phyloP scores from a whole-genome alignment of 78 protist genomes.

The Diacronema lutheri region DNA sequence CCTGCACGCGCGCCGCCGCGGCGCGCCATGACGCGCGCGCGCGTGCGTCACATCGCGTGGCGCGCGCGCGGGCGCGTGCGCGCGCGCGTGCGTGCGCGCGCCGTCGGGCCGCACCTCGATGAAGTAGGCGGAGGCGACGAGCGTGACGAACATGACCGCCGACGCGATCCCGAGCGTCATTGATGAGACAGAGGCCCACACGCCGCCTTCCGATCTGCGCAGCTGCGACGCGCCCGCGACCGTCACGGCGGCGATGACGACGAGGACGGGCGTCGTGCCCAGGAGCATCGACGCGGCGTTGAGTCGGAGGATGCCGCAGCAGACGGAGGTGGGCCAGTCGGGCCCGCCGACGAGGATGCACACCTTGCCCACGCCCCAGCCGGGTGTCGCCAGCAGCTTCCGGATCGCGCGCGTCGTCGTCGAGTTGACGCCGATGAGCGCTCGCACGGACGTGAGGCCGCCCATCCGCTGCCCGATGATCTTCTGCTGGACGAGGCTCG shows the following conservation, averaged over 20 bases:
- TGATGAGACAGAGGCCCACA: neutral
- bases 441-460: neutral
- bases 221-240: slow-evolving; percentile 4
- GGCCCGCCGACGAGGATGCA: slow-evolving; percentile 10
- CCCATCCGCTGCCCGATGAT: too few relatives aligned
- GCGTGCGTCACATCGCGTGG: too few relatives aligned
- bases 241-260: neutral
- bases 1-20: too few relatives aligned
- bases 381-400: neutral
- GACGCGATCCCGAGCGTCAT: neutral
- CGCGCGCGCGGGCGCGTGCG: too few relatives aligned
- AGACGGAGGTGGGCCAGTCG: slow-evolving; percentile 17
- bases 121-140: too few relatives aligned
- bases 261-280: neutral
- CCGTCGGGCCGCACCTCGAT: too few relatives aligned
- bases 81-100: too few relatives aligned
- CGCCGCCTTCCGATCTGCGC: neutral
- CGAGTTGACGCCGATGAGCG: neutral
- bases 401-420: neutral
- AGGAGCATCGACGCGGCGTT: neutral
- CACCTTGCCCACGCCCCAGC: neutral
- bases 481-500: neutral
- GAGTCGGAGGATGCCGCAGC: neutral
- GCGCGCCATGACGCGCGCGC: too few relatives aligned
- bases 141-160: too few relatives aligned